Base-by-base conservation (phyloP, 23 red algal genomes). In the Cyanidium caldarium region DNA sequence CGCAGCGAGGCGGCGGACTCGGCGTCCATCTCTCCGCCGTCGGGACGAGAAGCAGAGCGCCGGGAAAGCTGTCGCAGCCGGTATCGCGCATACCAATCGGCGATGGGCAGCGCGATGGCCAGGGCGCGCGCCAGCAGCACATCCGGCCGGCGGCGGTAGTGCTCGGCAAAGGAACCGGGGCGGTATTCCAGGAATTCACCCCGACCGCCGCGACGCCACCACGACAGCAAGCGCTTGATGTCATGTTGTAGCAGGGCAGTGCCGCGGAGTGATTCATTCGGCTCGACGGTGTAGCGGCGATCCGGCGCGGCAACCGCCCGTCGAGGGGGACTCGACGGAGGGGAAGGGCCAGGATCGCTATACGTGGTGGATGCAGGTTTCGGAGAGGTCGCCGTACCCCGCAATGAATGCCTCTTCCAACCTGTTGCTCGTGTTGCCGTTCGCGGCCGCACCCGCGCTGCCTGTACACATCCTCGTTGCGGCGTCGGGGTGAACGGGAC, bases 1-100 rank as follows among this genome's bases (percentile, higher is more conserved):
- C 79, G 67, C 30, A 94, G 73, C 45, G 82, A 73, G 23, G 76
- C 79, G 2, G 86, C 86, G 28, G 78, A 45, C 46, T 44, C 57
- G 19, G 19, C 23, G 31, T 43, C 44, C 0, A 34, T 69, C 3
- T 41, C 26, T 26, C 43, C n/a, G 20, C 72, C 72, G 68, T 68
- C 30, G 61, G 56, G 61, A n/a, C n/a, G n/a, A n/a, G n/a, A n/a
- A n/a, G n/a, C n/a, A n/a, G n/a, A n/a, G n/a, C n/a, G n/a, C n/a
- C n/a, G n/a, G n/a, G n/a, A n/a, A n/a, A n/a, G n/a, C 23, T 44
- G 68, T 29, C 76, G 72, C 72, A 57, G 57, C 37, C 86, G 86
- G 7, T 69, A 76, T 0, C 68, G 73, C 17, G 77, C 65, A 20
- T 72, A 35, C 86, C 85, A 88, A 13, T 44, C 35, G 31, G 74